phyloP scores from a whole-genome alignment of 495 filamentous ascomycete species.

The Clavariopsis aquatica region DNA sequence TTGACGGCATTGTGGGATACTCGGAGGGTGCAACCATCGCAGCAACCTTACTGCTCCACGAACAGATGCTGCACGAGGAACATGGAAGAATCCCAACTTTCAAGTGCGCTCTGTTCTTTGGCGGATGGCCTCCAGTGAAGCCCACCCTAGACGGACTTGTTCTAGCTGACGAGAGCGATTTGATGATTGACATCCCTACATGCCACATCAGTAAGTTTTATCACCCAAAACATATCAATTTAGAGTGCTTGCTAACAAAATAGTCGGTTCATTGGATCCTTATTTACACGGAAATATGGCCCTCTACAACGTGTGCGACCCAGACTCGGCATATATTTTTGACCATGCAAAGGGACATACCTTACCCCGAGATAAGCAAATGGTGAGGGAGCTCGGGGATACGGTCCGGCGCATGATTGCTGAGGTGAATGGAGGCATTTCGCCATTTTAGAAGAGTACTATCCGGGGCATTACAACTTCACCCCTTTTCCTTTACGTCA shows the following conservation, averaged over 20 bases:
- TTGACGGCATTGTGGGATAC: conserved; percentile 38
- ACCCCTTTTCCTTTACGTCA: background rate
- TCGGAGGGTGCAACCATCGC: conserved; percentile 64
- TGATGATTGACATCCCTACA: conserved; percentile 55
- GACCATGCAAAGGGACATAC: conserved; percentile 43
- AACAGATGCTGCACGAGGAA: conserved; percentile 43
- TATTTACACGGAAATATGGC: conserved; percentile 55
- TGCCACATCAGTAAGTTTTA: conserved; percentile 51
- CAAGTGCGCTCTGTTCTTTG: conserved; percentile 59
- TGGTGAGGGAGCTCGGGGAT: conserved; percentile 19
- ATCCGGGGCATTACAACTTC: background rate
- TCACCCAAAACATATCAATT: background rate
- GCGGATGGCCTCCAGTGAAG: conserved; percentile 57
- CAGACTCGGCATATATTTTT: conserved; percentile 52
- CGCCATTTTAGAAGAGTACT: background rate
- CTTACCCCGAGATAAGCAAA: conserved; percentile 18
- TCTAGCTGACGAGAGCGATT: conserved; percentile 52
- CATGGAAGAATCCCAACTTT: conserved; percentile 50
- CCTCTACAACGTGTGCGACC: conserved; percentile 59
- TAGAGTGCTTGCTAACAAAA: background rate
- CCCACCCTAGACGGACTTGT: conserved; percentile 47
- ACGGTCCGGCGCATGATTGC: conserved; percentile 22
- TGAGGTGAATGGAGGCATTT: conserved; percentile 4
- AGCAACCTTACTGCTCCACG: conserved; percentile 42
- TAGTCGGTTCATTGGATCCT: conserved; percentile 57